Evolutionary conservation across 139 green algal species (phyloP), one percentile per base, ranked within the genome.

Genomic region (Axilococcus clingmanii): DNA sequence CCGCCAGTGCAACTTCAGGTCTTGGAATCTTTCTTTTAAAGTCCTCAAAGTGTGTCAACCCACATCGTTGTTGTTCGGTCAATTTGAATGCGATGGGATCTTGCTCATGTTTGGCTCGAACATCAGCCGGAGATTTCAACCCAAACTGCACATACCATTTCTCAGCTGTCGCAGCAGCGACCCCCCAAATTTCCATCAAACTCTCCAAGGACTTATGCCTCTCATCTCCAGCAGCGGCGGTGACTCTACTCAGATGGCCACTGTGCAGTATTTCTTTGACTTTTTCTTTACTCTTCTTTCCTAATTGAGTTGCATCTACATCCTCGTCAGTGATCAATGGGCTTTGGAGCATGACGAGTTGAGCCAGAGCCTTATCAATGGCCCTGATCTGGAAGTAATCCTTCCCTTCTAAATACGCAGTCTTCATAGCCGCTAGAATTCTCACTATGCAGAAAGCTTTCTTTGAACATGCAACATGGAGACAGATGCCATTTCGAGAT

Each of bases 321-420:
- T 69, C 60, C 16, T 32, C 29, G 8, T 52, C 51, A 0, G 47
- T 46, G 11, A 55, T 41, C 46, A 82, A 28, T 41, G 74, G 54
- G 7, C 45, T 14, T 6, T 11, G 2, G 22, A 61, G 36, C 11
- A 24, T 40, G 15, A 45, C 34, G 22, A 81, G 31, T 31, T 30
- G 4, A 3, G 37, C 24, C 14, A 41, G 9, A 9, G 20, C n/a
- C 5, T 31, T 31, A 33, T 64, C 43, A 3, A 68, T 46, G 6
- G 52, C 59, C 47, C 77, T 77, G 40, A 76, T 75, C 22, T 51
- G 44, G 47, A 79, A 84, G 41, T 81, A 55, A 52, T 80, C 70
- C 22, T 32, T 40, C 15, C 46, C 25, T 7, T 37, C 48, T 38
- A 56, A 15, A 38, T 81, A 81, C 9, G 37, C 61, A 27, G 31